A percentile compares a stretch with the other conserved stretches of the same genome.
phyloP scores from a whole-genome alignment of 2,329 filamentous ascomycete genomes.

The Fusarium coffeatum region DNA sequence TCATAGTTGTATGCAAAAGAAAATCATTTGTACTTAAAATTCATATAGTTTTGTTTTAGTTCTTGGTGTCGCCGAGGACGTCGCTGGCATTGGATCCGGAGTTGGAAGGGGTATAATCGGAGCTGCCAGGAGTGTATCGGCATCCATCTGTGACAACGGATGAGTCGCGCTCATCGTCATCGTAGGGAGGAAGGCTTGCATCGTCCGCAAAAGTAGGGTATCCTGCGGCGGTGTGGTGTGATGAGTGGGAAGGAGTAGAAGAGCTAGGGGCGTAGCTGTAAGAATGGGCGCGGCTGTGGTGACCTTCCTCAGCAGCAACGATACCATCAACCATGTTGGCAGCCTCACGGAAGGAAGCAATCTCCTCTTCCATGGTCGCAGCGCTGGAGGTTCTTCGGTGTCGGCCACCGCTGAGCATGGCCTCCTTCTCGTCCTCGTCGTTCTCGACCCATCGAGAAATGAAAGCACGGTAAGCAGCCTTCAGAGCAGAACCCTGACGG shows the following conservation, averaged over 20 bases:
- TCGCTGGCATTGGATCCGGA: constrained; percentile 37
- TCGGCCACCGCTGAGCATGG: constrained; percentile 34
- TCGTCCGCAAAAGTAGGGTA: constrained; percentile 43
- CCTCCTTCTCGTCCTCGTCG: constrained; percentile 41
- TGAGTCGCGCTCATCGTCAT: constrained; percentile 48
- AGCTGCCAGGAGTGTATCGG: constrained; percentile 53
- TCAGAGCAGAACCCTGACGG: constrained; percentile 43
- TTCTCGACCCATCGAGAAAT: constrained; percentile 46
- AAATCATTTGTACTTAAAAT: constrained; percentile 17
- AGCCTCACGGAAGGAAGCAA: constrained; percentile 60
- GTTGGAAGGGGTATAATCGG: constrained; percentile 41
- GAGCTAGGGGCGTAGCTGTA: constrained; percentile 23
- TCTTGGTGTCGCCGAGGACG: constrained; percentile 43
- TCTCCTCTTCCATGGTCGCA: constrained; percentile 61
- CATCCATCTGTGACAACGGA: constrained; percentile 59
- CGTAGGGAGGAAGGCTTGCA: constrained; percentile 58
- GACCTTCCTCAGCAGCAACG: constrained; percentile 58
- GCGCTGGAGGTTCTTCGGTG: constrained; percentile 30
- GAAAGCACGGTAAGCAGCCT: constrained; percentile 48
- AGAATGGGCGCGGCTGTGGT: constrained; percentile 16
- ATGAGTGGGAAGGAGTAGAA: constrained; percentile 33
- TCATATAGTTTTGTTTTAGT: constrained; percentile 28
- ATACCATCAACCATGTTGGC: constrained; percentile 60
- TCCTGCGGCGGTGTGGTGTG: constrained; percentile 33
- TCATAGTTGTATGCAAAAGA: constrained; percentile 26